Base-by-base conservation (phyloP, 306 rosid genomes). In the Vicia sativa region DNA sequence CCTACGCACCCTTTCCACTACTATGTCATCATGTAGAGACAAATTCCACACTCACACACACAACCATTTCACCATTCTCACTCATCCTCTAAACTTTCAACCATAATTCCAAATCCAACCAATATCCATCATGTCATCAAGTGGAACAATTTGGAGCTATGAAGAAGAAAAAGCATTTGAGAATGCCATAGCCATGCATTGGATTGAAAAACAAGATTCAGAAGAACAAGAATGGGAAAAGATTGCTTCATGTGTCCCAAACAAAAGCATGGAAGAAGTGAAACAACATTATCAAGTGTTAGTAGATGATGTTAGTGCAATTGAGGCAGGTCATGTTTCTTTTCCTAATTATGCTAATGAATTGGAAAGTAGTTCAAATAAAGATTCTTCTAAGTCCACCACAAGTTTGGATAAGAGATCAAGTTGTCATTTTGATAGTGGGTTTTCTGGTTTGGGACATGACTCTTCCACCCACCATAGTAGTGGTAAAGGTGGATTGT, bases 101-200 rank as follows among this genome's bases (percentile, higher is more conserved):
- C 77, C 79, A 68, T 54, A 64, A 68, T 52, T 66, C 48, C 65
- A 71, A 75, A 75, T 65, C 73, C 78, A 60, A 79, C 44, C 68
- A 39, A 52, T 43, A 74, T 56, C 59, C 35, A 81, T 77, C 83
- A 90, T 93, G 98, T 83, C 97, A 67, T 77, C 98, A 52, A 78
- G 85, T 79, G 83, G 34, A 72, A 75, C 72, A 37, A 55, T 65
- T 77, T 93, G 99, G 99, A 85, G 72, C 87, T 85, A 78, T 59
- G 97, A 93, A 54, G 97, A 93, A 86, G 99, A 93, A 16, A 90
- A 87, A 59, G 84, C 90, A 9, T 93, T 93, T 68, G 99, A 93
- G 81, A 90, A 81, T 80, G 96, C 92, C 54, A 81, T 93, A 19
- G 99, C 99, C 41, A 57, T 75, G 83, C 95, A 90, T 77, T 88